phyloP scores from a whole-genome alignment of 1,284 basidiomycete genomes.

The Athelia sp. region DNA sequence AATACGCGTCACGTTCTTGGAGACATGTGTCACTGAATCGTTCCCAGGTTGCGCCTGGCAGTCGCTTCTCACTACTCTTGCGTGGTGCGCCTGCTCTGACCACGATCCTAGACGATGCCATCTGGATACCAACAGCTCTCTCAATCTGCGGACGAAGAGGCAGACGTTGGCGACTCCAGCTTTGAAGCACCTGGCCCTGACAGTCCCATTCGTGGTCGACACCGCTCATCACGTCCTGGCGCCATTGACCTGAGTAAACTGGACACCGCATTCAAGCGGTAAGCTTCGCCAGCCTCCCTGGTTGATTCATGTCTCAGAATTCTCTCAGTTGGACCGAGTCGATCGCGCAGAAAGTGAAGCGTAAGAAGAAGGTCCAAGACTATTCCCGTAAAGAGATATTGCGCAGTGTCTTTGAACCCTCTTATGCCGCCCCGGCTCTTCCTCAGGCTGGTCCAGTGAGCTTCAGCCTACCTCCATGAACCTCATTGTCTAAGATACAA shows the following conservation, averaged over 20 bases:
- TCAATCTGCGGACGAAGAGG: conserved; percentile 54
- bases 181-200: conserved; percentile 23
- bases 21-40: too few relatives aligned
- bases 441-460: conserved; percentile 33
- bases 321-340: conserved; percentile 71
- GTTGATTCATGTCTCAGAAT: background rate
- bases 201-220: conserved; percentile 31
- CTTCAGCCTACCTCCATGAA: conserved; percentile 7
- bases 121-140: conserved; percentile 66
- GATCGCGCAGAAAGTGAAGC: conserved; percentile 77
- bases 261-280: conserved; percentile 80
- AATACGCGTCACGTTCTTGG: too few relatives aligned
- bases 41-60: too few relatives aligned
- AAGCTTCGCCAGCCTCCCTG: conserved; percentile 6
- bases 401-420: conserved; percentile 74
- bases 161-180: conserved; percentile 37
- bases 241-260: conserved; percentile 73
- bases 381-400: conserved; percentile 67
- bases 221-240: conserved; percentile 47
- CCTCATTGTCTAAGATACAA: background rate
- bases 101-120: background rate
- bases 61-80: too few relatives aligned
- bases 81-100: too few relatives aligned
- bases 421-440: conserved; percentile 26
- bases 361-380: conserved; percentile 68